Percentiles rank a stretch among this genome's conserved stretches.
Conservation (phyloP, 164 flowering plant species). For the Kalanchoe fedtschenkoi region DNA sequence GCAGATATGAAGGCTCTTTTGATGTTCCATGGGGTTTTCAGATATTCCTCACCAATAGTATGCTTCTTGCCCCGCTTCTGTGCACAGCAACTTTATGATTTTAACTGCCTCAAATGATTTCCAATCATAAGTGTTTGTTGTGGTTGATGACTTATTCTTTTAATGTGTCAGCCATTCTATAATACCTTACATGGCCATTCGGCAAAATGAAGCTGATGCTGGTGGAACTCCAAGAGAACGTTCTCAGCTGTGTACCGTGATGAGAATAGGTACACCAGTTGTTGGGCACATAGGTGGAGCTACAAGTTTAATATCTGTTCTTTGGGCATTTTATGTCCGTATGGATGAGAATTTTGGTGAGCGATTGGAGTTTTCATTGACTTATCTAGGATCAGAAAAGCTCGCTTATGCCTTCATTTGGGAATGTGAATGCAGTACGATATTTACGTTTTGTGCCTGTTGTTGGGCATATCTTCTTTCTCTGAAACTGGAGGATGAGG, state of each 20-base stretch:
- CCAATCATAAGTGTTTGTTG: too few relatives aligned
- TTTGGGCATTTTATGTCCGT: conserved; percentile 80
- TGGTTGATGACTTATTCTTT: neutral
- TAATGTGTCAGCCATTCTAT: conserved; percentile 51
- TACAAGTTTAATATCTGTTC: conserved; percentile 41
- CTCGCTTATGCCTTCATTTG: conserved; percentile 93
- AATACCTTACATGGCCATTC: conserved; percentile 96
- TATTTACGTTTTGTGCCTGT: conserved; percentile 71
- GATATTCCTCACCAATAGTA: conserved; percentile 97
- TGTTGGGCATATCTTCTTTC: conserved; percentile 72
- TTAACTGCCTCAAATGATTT: neutral
- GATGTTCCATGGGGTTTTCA: conserved; percentile 83
- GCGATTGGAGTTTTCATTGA: conserved; percentile 55
- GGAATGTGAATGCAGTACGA: conserved; percentile 49
- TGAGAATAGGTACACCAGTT: conserved; percentile 58
- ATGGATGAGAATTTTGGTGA: conserved; percentile 67
- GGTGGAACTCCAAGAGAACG: conserved; percentile 22
- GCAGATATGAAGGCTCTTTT: conserved; percentile 64
- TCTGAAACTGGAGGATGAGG: conserved; percentile 28
- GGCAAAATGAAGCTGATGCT: conserved; percentile 45
- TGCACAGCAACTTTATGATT: neutral
- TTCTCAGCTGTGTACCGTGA: conserved; percentile 46
- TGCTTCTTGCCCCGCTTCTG: conserved; percentile 11
- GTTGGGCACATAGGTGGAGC: conserved; percentile 68
- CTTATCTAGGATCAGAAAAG: conserved; percentile 73